Evolutionary conservation across 768 basidiomycete species (phyloP), one percentile per base, ranked within the genome.

Genomic region (Royoungia palumana): DNA sequence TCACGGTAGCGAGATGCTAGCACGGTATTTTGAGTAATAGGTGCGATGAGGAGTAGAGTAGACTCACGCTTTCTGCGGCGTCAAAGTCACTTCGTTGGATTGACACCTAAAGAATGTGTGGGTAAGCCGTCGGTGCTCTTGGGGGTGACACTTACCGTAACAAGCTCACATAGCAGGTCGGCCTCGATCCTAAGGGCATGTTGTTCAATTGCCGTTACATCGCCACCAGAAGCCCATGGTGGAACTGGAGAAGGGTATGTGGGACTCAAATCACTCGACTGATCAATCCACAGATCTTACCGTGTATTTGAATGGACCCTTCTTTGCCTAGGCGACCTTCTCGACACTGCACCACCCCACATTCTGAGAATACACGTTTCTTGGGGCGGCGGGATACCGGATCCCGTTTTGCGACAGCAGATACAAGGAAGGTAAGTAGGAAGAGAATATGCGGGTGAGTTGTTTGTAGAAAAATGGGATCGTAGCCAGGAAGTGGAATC

Each of bases 301-400:
- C 50, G 25, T 59, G 51, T 41, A 55, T 20, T 36, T 35, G 36
- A 35, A 52, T 30, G 19, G 46, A 32, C 41, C 51, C 56, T 10
- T 42, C 55, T 25, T 40, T 58, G 14, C 75, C 42, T 57, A 63
- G 41, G 71, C 58, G 59, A 78, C 82, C 47, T 71, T 73, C 46
- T 76, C 49, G 76, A 70, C 19, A 76, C 64, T 19, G 70, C 24
- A 46, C 62, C 7, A 86, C 42, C 0, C 86, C 89, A 52, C 86
- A 87, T 6, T 64, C 64, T 0, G 85, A 81, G 67, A 89, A 91
- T 0, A 86, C 69, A 40, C 79, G 82, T 50, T 83, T 75, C 69
- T 84, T 87, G 4, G 89, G 88, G 45, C 80, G 83, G 21, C 85
- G 74, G 35, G 87, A 89, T 0, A 85, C 79, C 0, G 83, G 77